These are phyloP conservation scores for Xanthoconium stramineum DNA, from an alignment of 768 basidiomycete species.

Conservation along the genomic window DNA sequence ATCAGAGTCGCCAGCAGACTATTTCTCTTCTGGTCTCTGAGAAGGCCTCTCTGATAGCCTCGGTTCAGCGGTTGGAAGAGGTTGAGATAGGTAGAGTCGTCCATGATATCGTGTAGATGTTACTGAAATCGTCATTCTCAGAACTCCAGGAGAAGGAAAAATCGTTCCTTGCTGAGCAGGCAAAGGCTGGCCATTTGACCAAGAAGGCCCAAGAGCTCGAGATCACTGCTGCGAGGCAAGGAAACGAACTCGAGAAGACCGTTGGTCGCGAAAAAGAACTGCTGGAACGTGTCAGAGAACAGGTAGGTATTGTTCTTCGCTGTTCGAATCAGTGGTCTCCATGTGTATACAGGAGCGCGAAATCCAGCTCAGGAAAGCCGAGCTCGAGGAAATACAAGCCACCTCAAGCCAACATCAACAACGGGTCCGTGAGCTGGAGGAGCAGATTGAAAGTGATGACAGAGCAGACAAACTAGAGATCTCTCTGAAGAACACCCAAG, in stretches of 20 bases:
- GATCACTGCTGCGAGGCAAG: conserved; percentile 34
- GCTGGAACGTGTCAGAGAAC: conserved; percentile 26
- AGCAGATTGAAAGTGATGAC: conserved; percentile 82
- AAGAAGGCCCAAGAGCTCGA: conserved; percentile 44
- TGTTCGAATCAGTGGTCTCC: not conserved
- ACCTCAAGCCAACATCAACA: conserved; percentile 54
- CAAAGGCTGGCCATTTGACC: conserved; percentile 38
- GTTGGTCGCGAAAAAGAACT: conserved; percentile 52
- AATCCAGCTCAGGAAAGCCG: conserved; percentile 58
- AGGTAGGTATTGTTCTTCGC: conserved; percentile 26
- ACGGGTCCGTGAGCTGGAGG: conserved; percentile 68
- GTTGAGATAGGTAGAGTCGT: conserved; percentile 58
- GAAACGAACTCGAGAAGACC: conserved; percentile 38
- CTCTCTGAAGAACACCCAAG: conserved; percentile 73
- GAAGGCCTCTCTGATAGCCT: conserved; percentile 57
- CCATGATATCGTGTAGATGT: not conserved
- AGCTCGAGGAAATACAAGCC: conserved; percentile 49
- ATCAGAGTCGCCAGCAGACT: conserved; percentile 65
- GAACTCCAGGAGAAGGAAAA: conserved; percentile 44
- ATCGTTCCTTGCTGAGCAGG: conserved; percentile 42
- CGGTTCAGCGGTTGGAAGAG: conserved; percentile 55
- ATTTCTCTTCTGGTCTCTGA: conserved; percentile 77
- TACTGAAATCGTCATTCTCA: conserved; percentile 20
- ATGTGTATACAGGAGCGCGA: conserved; percentile 60
- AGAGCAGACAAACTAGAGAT: conserved; percentile 70